These are phyloP conservation scores for Aspergillus olivimuriae DNA, from an alignment of 495 filamentous ascomycete species.

Conservation along the genomic window DNA sequence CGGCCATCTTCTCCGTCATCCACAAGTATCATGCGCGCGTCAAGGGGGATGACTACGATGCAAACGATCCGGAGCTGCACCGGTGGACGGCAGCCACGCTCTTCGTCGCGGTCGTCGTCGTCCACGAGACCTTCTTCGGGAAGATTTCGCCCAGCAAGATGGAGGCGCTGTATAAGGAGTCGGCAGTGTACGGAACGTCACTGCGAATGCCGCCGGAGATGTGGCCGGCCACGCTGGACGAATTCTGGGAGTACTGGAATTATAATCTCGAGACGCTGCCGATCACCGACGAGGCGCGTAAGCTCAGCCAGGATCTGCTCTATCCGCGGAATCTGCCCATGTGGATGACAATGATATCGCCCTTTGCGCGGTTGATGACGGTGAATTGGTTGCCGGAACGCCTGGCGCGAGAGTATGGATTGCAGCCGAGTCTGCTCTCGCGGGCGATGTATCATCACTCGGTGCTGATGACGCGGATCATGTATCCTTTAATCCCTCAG, in stretches of 20 bases:
- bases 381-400: slow-evolving; percentile 14
- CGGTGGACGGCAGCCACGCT: slow-evolving; percentile 16
- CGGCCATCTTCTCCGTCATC: slow-evolving; percentile 13
- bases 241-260: slow-evolving; percentile 17
- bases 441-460: slow-evolving; percentile 4
- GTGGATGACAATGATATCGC: slow-evolving; percentile 3
- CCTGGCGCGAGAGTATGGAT: slow-evolving; percentile 9
- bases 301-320: slow-evolving; percentile 9
- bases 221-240: slow-evolving; percentile 12
- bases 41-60: slow-evolving; percentile 14
- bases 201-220: slow-evolving; percentile 13
- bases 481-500: slow-evolving; percentile 9
- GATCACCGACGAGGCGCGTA: slow-evolving; percentile 15
- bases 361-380: slow-evolving; percentile 7
- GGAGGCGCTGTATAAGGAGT: slow-evolving; percentile 11
- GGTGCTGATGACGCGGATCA: slow-evolving; percentile 7
- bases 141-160: slow-evolving; percentile 3
- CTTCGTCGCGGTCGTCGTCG: slow-evolving; percentile 9
- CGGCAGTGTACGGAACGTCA: slow-evolving; percentile 11
- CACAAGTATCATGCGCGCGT: slow-evolving; percentile 13
- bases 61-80: slow-evolving; percentile 15
- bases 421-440: slow-evolving; percentile 3
- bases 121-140: slow-evolving; percentile 14
- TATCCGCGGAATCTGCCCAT: slow-evolving; percentile 10
- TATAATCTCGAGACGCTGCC: slow-evolving; percentile 13